Conservation (phyloP, 164 flowering plant species). For the Umbilicus rupestris region DNA sequence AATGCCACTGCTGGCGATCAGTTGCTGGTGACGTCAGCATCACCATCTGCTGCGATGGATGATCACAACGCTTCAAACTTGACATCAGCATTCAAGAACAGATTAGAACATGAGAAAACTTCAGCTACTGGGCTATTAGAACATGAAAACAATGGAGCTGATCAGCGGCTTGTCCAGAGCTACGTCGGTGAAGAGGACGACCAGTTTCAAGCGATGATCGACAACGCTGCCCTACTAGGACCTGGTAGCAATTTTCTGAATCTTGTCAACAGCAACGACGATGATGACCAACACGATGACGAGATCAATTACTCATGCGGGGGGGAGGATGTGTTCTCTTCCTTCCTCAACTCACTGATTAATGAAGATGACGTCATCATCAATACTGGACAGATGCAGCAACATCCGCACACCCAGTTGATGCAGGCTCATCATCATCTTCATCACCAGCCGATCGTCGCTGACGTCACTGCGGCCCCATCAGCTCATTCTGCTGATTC, state of each 20-base stretch:
- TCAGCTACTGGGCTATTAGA: not conserved
- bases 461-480: conserved; percentile 3
- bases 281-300: conserved; percentile 16
- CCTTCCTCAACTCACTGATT: conserved; percentile 44
- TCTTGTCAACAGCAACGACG: not conserved
- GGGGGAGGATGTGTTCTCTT: conserved; percentile 45
- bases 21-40: not conserved
- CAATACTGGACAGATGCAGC: conserved; percentile 17
- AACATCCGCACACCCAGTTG: conserved; percentile 5
- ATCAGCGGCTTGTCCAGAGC: not conserved
- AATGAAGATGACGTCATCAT: conserved; percentile 37
- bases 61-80: not conserved
- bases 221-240: not conserved
- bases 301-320: conserved; percentile 18
- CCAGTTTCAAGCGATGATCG: not conserved
- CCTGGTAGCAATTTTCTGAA: not conserved
- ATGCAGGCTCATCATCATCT: conserved; percentile 6
- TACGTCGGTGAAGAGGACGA: not conserved
- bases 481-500: not conserved
- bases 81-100: not conserved
- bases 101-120: not conserved
- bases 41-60: not conserved
- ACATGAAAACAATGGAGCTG: not conserved
- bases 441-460: conserved; percentile 5
- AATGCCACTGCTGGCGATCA: conserved; percentile 3